A percentile compares a stretch with the other conserved stretches of the same genome.
phyloP scores from a whole-genome alignment of 2,329 filamentous ascomycete genomes.

The Ophiocordyceps robertsii region DNA sequence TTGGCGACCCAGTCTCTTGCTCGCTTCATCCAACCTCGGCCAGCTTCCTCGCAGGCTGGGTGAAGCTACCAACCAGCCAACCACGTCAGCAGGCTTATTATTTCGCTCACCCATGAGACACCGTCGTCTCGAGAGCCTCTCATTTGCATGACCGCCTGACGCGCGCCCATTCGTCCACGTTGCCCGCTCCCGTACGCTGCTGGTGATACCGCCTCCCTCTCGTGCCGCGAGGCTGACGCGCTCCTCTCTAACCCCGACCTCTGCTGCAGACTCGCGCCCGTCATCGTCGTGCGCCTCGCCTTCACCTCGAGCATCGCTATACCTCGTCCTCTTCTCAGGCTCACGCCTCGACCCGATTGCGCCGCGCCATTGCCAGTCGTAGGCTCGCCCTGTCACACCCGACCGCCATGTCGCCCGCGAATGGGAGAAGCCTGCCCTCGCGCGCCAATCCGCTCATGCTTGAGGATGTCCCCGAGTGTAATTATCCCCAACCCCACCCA shows the following conservation, averaged over 20 bases:
- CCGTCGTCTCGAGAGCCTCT: too few species aligned
- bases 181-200: too few species aligned
- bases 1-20: too few species aligned
- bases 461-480: conserved; percentile 52
- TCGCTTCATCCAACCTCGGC: too few species aligned
- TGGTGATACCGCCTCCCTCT: too few species aligned
- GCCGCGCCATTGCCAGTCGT: conserved; percentile 8
- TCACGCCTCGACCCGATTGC: conserved; percentile 5
- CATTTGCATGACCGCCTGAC: too few species aligned
- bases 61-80: too few species aligned
- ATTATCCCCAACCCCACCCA: conserved; percentile 4
- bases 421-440: conserved; percentile 37
- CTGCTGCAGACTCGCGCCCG: neutral
- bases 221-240: neutral
- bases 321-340: neutral
- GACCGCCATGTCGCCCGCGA: conserved; percentile 22
- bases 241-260: neutral
- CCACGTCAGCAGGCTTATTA: too few species aligned
- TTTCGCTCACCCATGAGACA: too few species aligned
- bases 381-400: conserved; percentile 4
- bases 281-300: neutral
- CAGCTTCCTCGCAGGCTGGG: too few species aligned
- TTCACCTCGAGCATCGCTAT: conserved; percentile 2
- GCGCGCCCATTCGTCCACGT: too few species aligned
- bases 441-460: conserved; percentile 54